Evolutionary conservation across 2,329 filamentous ascomycete genomes (phyloP), one percentile per base, ranked within the genome.

Genomic region (Ambrosiella cleistominuta): DNA sequence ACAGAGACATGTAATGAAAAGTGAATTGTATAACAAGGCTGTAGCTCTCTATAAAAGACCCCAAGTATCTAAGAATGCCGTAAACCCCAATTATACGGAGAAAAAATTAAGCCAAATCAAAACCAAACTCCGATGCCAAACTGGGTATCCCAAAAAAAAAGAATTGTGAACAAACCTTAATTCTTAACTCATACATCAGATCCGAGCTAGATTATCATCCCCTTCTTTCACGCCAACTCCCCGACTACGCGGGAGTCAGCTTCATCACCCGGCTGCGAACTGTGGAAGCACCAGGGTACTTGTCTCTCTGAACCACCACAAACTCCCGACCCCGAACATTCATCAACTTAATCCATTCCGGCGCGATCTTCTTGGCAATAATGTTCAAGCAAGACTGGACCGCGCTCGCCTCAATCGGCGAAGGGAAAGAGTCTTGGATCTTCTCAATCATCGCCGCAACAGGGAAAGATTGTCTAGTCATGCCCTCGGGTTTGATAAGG

Each of bases 361-460:
- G 78, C 4, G 77, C 76, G 9, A 81, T 70, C 63, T 82, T 78
- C 7, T 61, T 65, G 3, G 76, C 77, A 58, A 82, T 70, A 54
- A 81, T 65, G 7, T 73, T 68, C 13, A 81, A 70, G 61, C 77
- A 79, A 8, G 66, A 63, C 8, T 70, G 69, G 3, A 71, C 76
- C 64, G 81, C 79, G 47, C 78, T 77, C 52, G 67, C 68, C 38
- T 77, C 76, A 56, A 80, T 70, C 2, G 77, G 76, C 62, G 73
- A 71, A 3, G 76, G 72, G 59, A 86, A 71, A 35, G 85, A 88
- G 67, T 88, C 83, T 64, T 76, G 78, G 54, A 89, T 72, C 66
- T 81, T 83, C 63, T 80, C 76, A 15, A 83, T 70, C 57, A 88
- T 70, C 11, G 74, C 75, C 36, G 76, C 70, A 73, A 88, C 78